Evolutionary conservation across 1,284 basidiomycete species (phyloP), one percentile per base, ranked within the genome.

Genomic region (Anthracocystis setariae): DNA sequence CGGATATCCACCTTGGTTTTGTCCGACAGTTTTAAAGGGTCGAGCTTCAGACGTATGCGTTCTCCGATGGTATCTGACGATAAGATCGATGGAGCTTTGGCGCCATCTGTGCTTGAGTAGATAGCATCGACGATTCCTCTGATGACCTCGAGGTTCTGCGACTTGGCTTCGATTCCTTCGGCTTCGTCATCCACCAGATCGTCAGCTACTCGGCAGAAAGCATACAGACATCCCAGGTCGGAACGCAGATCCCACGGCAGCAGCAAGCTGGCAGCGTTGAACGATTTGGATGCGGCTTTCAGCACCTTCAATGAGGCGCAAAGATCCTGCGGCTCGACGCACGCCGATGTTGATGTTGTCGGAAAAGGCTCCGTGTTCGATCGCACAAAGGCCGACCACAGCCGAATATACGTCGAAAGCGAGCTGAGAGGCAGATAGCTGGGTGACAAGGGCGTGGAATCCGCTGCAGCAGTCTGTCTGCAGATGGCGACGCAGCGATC

Each of bases 161-260:
- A 12, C 37, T 65, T 71, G 25, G 53, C 58, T 37, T 66, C 56
- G 9, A 73, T n/a, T 0, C 50, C 48, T 25, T 63, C 46, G 3
- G 37, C 65, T 27, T 65, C 56, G 9, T 76, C 71, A 43, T 80
- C 78, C 21, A 78, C 72, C 23, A 75, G 46, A 35, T 80, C 73
- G 48, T 80, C 78, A 7, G 73, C 72, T 1, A 75, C 74, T 2
- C 78, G 58, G 35, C 74, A 76, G 35, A 80, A 76, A 0, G 78
- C 78, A 39, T 80, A 80, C n/a, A 78, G 56, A 35, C 69, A 69
- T 15, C 76, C 62, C 0, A 80, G 64, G 51, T 80, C 78, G 1
- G 69, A 58, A 20, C 78, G 62, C n/a, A 80, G 61, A 32, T 80
- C 78, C 76, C 76, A 80, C 0, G 76, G 78, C 25, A 80, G 51